Base-by-base conservation (phyloP, 148 eudicot genomes). In the Fallopia convolvulus region DNA sequence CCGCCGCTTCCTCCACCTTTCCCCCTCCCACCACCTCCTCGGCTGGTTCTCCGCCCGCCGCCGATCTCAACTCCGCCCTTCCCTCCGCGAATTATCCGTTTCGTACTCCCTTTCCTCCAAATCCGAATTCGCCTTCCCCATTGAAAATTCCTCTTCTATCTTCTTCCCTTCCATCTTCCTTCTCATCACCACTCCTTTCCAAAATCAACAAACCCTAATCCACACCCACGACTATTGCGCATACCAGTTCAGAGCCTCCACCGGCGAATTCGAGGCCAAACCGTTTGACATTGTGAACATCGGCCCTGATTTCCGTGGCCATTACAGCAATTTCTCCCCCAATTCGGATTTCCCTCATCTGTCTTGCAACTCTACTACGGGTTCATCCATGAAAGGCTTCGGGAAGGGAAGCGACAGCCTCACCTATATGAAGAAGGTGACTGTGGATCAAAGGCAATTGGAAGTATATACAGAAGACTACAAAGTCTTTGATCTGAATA, bases 41-140 rank as follows among this genome's bases (percentile, higher is more conserved):
- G 98, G 98, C 6, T 87, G 84, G 84, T 90, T 94, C 80, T 90
- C 97, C 76, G 84, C 79, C 8, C 97, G 98, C 84, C 94, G 88
- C 23, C 78, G 65, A 74, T 81, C 92, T 74, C 82, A 86, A 8
- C 84, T 86, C 76, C 90, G 97, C 10, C 98, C 98, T 15, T 94
- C 98, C 21, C 60, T 94, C 23, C 84, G 83, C 6, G 97, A 92
- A n/a, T 78, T 78, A 70, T 61, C 83, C 8, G 80, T 82, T 76
- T 68, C 89, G 3, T 75, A 63, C n/a, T 82, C 87, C 36, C 81
- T 83, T 42, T 76, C 80, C 77, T 61, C 83, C 52, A 56, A 75
- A 12, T 39, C 48, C 41, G 74, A 77, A 8, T 76, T 84, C 68
- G 77, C 83, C 15, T 82, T 79, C 77, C 77, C 78, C 21, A 60